These are phyloP conservation scores for Kwoniella newhampshirensis DNA, from an alignment of 768 basidiomycete species.

Conservation along the genomic window DNA sequence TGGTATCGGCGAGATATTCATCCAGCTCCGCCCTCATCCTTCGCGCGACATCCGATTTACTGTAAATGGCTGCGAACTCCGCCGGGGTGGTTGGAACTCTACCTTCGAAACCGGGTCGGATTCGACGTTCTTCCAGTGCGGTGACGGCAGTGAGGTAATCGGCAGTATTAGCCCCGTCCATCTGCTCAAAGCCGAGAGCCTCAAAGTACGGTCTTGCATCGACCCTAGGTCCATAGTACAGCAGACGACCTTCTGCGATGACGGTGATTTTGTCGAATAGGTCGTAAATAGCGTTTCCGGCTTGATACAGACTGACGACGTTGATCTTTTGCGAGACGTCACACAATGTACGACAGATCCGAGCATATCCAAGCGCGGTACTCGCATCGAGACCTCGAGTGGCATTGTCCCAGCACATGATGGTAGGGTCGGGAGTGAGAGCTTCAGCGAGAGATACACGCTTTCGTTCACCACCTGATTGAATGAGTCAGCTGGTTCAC, in stretches of 20 bases:
- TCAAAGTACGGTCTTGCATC: conserved; percentile 55
- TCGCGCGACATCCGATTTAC: conserved; percentile 30
- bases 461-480: conserved; percentile 48
- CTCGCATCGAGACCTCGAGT: conserved; percentile 49
- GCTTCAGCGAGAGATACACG: conserved; percentile 49
- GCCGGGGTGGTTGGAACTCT: conserved; percentile 39
- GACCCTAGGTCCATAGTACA: conserved; percentile 57
- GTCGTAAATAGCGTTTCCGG: conserved; percentile 42
- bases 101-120: conserved; percentile 62
- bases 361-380: conserved; percentile 42
- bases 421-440: conserved; percentile 34
- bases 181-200: conserved; percentile 44
- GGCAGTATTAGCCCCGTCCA: conserved; percentile 43
- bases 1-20: conserved; percentile 22
- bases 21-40: conserved; percentile 44
- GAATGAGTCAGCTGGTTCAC: too few species aligned
- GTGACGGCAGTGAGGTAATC: conserved; percentile 47
- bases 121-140: conserved; percentile 74
- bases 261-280: conserved; percentile 58
- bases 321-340: conserved; percentile 39
- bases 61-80: conserved; percentile 36
- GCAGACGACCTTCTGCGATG: conserved; percentile 56
- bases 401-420: conserved; percentile 46
- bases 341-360: conserved; percentile 33
- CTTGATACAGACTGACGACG: conserved; percentile 49